These are phyloP conservation scores for Neurospora sp. DNA, from an alignment of 495 filamentous ascomycete genomes.

Conservation along the genomic window DNA sequence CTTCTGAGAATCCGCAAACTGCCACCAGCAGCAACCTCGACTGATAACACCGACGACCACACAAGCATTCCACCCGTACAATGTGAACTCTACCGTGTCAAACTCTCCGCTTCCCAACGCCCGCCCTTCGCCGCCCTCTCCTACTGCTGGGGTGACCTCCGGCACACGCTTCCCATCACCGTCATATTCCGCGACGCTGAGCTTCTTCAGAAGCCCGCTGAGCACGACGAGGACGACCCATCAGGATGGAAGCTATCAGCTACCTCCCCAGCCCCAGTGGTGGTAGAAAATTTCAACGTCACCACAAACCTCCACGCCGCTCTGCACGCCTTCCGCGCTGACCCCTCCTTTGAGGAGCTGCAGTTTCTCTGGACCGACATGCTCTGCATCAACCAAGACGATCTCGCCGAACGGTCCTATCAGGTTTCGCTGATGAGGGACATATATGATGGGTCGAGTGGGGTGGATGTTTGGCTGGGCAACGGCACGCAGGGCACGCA, in stretches of 20 bases:
- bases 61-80: neutral
- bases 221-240: neutral
- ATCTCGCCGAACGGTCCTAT: constrained; percentile 1
- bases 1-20: neutral
- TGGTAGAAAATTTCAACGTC: neutral
- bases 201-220: neutral
- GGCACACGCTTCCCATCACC: neutral
- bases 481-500: neutral
- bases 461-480: constrained; percentile 13
- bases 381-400: constrained; percentile 12
- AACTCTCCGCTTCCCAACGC: neutral
- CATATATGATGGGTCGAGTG: constrained; percentile 3
- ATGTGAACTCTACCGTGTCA: neutral
- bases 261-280: neutral
- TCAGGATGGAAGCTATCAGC: neutral
- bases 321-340: constrained; percentile 1
- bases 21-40: neutral
- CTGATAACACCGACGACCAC: neutral
- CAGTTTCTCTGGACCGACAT: constrained; percentile 11
- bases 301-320: constrained; percentile 3
- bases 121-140: neutral
- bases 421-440: constrained; percentile 12
- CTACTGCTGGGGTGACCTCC: neutral
- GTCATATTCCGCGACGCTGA: neutral
- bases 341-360: neutral